Base-by-base conservation (phyloP, 208 protist genomes). In the Acanthamoeba healyi region DNA sequence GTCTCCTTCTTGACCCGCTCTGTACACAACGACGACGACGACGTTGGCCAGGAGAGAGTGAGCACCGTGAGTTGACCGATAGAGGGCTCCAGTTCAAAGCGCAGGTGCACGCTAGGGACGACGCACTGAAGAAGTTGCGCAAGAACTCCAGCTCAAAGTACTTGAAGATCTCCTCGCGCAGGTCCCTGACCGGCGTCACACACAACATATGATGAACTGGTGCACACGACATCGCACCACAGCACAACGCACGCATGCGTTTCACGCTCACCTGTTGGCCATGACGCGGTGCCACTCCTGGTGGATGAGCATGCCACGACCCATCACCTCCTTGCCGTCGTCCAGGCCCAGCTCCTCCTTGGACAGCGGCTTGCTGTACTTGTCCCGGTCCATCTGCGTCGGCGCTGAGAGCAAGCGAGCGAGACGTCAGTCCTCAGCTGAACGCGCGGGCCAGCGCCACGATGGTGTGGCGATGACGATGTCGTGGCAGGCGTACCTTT, bases 131-230 rank as follows among this genome's bases (percentile, higher is more conserved):
- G 82, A 90, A 90, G 82, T 38, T 90, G 36, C 40, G 82, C 4
- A 90, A 26, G 82, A 90, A 90, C 82, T 90, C 82, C 14, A 44
- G 54, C 82, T 90, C 82, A 24, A 90, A 90, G 82, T 90, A 90
- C 34, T 22, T 19, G 36, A 90, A 90, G n/a, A 90, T 90, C 56
- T 90, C 82, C 12, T 61, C 82, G 6, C 82, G 46, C 12, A 90
- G 82, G 17, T 90, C 82, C 5, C 82, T 90, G 32, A 74, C 2
- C 36, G n/a, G 17, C 14, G 36, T 40, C 58, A 67, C n/a, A n/a
- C n/a, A n/a, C n/a, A n/a, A n/a, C n/a, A n/a, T n/a, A n/a, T n/a
- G n/a, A n/a, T n/a, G n/a, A n/a, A n/a, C n/a, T n/a, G n/a, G n/a
- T n/a, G n/a, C n/a, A n/a, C n/a, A n/a, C n/a, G n/a, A n/a, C n/a